phyloP scores from a whole-genome alignment of 768 basidiomycete species.

The Macrolepiota fuliginosa region DNA sequence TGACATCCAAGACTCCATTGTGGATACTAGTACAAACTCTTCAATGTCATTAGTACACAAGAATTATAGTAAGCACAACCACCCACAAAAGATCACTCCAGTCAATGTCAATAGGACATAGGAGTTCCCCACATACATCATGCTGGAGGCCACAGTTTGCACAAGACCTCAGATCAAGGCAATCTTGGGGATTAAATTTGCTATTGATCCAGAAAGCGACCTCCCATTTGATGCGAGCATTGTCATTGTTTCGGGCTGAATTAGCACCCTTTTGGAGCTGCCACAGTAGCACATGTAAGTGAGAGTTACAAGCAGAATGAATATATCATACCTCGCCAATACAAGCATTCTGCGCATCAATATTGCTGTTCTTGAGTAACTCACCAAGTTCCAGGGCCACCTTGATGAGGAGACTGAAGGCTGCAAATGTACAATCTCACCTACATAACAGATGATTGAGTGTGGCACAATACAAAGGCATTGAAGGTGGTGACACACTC shows the following conservation, averaged over 20 bases:
- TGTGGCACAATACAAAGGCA: no score
- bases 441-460: neutral
- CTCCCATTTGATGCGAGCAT: constrained; percentile 16
- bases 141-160: constrained; percentile 19
- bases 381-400: neutral
- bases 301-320: neutral
- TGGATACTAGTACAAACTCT: constrained; percentile 20
- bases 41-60: neutral
- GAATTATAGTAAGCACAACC: neutral
- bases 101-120: constrained; percentile 27
- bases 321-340: neutral
- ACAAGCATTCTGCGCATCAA: neutral
- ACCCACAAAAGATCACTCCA: constrained; percentile 17
- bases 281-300: neutral
- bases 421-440: neutral
- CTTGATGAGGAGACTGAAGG: neutral
- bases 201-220: constrained; percentile 22
- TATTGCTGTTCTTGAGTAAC: neutral
- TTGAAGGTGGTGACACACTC: neutral
- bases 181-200: constrained; percentile 1
- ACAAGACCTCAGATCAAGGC: constrained; percentile 7
- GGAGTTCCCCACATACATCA: constrained; percentile 23
- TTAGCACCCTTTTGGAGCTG: constrained; percentile 25
- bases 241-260: constrained; percentile 23
- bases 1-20: constrained; percentile 7